phyloP scores from a whole-genome alignment of 2,329 filamentous ascomycete genomes.

The Paraphaeosphaeria minitans region DNA sequence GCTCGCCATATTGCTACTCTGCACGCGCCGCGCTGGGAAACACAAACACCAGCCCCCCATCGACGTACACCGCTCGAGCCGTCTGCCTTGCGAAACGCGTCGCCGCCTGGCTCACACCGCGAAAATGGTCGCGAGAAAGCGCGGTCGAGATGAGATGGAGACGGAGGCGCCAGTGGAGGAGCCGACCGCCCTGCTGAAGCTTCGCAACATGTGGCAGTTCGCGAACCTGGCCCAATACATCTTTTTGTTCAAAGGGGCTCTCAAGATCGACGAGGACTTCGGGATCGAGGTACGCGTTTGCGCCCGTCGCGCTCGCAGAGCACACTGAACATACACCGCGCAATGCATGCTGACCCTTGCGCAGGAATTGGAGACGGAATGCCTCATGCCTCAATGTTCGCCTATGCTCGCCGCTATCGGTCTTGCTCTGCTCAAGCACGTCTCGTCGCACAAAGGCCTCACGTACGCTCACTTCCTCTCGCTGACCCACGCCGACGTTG shows the following conservation, averaged over 20 bases:
- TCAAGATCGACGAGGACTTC: conserved; percentile 87
- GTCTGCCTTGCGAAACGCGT: conserved; percentile 15
- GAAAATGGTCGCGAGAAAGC: conserved; percentile 47
- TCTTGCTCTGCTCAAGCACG: conserved; percentile 84
- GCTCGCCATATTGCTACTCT: conserved; percentile 2
- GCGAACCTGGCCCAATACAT: conserved; percentile 94
- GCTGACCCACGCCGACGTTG: conserved; percentile 15
- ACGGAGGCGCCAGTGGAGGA: conserved; percentile 53
- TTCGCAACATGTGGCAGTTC: conserved; percentile 95
- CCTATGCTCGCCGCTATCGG: conserved; percentile 79
- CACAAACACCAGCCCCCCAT: neutral
- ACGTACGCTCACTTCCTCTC: conserved; percentile 66
- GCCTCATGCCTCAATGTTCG: conserved; percentile 75
- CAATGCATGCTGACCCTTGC: conserved; percentile 33
- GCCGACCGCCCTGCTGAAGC: conserved; percentile 60
- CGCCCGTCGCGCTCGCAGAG: conserved; percentile 20
- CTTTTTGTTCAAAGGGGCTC: conserved; percentile 82
- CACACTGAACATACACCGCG: conserved; percentile 17
- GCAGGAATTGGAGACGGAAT: conserved; percentile 88
- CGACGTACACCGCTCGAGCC: neutral
- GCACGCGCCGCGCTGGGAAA: neutral
- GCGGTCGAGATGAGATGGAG: conserved; percentile 59
- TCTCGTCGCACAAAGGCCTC: conserved; percentile 90
- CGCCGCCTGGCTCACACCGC: conserved; percentile 38
- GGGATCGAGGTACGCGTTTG: conserved; percentile 77